Evolutionary conservation across 2,329 filamentous ascomycete genomes (phyloP), one percentile per base, ranked within the genome.

Genomic region (Anthostomella pinea): DNA sequence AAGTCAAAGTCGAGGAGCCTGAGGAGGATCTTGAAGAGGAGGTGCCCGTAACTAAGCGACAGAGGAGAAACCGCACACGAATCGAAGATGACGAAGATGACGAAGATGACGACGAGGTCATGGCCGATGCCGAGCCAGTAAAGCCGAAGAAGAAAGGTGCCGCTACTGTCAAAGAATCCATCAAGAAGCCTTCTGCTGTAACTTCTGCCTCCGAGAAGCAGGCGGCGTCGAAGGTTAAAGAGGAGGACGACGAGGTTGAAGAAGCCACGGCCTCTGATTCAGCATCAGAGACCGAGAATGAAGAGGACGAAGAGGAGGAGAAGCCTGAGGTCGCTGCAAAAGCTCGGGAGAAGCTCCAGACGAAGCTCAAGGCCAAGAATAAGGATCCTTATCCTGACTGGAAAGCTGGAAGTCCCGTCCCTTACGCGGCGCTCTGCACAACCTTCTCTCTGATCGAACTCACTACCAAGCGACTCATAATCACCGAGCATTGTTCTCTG

Each of bases 401-500:
- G 93, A 85, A 88, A 59, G 69, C 85, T 30, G 90, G 90, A 30
- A 77, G 85, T 30, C 87, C 91, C 8, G 90, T 96, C 2, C 93
- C 93, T 1, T 98, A 97, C 55, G 91, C 89, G 17, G 93, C 93
- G 9, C 75, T 98, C 6, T 97, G 93, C 64, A 88, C 81, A 8
- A 97, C 93, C 0, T 97, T 97, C 54, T 96, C 90, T 2, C 79
- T 95, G 21, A 83, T 97, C 35, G 93, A 98, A 66, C 82, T 95
- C 72, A 98, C 91, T 0, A 88, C 87, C 5, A 97, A 97, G 60
- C 80, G 93, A 36, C 67, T 98, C 27, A 73, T 89, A 43, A 98
- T 98, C 45, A 77, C 85, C 49, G 86, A 90, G 13, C 83, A 96
- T 59, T 96, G 90, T 64, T 85, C 90, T 1, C 73, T 88, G 2